A percentile compares a stretch with the other conserved stretches of the same genome.
Evolutionary conservation across 495 filamentous ascomycete genomes (phyloP).

Genomic region (Aspergillus bridgeri): DNA sequence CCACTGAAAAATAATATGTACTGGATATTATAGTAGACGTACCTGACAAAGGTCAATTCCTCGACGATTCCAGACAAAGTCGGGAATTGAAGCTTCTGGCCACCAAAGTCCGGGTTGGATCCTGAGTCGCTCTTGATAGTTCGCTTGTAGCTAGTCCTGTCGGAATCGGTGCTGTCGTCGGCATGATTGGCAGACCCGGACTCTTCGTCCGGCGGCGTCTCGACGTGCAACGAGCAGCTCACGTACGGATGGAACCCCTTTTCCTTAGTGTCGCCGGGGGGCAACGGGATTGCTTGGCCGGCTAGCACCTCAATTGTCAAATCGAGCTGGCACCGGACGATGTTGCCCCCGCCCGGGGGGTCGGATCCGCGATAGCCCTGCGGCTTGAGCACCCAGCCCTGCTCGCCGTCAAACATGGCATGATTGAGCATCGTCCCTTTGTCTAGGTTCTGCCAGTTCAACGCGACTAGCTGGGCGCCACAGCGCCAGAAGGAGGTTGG

Average conservation of each 20-base stretch:
- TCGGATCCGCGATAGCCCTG: conserved; percentile 54
- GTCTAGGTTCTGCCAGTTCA: conserved; percentile 93
- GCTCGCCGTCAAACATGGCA: conserved; percentile 80
- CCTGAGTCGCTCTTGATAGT: conserved; percentile 60
- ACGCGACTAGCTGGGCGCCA: conserved; percentile 86
- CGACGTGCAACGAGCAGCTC: conserved; percentile 78
- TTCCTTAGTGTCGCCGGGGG: conserved; percentile 48
- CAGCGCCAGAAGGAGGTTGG: conserved; percentile 81
- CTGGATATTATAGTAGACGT: conserved; percentile 24
- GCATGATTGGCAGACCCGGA: conserved; percentile 19
- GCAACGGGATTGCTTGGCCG: conserved; percentile 50
- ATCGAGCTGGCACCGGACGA: conserved; percentile 33
- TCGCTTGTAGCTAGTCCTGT: conserved; percentile 64
- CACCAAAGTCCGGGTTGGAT: conserved; percentile 65
- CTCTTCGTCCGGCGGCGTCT: conserved; percentile 42
- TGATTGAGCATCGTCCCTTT: conserved; percentile 94
- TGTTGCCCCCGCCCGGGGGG: conserved; percentile 7
- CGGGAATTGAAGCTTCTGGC: conserved; percentile 60
- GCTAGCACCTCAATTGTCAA: conserved; percentile 51
- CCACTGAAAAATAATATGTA: neutral
- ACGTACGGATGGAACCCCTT: conserved; percentile 72
- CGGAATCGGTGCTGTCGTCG: conserved; percentile 41
- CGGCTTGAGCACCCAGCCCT: conserved; percentile 85
- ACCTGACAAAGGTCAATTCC: conserved; percentile 78
- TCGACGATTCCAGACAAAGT: conserved; percentile 64